Percentiles rank a stretch among this genome's conserved stretches.
Evolutionary conservation across 768 basidiomycete species (phyloP).

Genomic region (Naganishia antarctica): DNA sequence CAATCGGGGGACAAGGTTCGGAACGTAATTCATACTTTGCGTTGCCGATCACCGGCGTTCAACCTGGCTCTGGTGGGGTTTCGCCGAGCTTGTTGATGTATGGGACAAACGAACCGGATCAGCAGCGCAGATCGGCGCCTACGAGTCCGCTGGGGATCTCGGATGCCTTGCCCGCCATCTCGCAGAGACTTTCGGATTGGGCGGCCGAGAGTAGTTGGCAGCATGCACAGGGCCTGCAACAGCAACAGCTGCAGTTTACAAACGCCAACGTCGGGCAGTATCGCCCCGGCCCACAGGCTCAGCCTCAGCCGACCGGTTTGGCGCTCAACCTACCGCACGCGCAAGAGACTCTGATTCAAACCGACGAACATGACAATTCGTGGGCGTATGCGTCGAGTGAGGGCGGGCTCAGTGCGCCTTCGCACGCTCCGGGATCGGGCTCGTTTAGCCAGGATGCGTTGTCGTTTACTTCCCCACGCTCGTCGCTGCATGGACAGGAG

Average conservation of each 20-base stretch:
- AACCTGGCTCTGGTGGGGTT: conserved; percentile 24
- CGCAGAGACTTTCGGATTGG: conserved; percentile 27
- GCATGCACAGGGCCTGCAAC: conserved; percentile 3
- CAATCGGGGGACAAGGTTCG: too few relatives aligned
- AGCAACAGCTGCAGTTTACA: conserved; percentile 11
- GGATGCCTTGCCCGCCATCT: conserved; percentile 26
- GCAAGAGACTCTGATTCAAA: background rate
- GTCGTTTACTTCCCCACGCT: conserved; percentile 7
- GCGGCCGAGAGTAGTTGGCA: conserved; percentile 21
- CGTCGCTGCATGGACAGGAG: conserved; percentile 14
- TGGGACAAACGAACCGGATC: background rate
- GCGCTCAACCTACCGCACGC: conserved; percentile 1
- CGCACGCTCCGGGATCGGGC: conserved; percentile 1
- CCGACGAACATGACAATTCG: background rate
- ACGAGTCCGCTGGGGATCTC: conserved; percentile 18
- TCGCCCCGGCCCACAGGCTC: background rate
- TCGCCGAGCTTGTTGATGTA: conserved; percentile 26
- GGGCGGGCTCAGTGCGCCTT: conserved; percentile 7
- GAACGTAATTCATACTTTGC: background rate
- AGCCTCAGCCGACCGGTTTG: conserved; percentile 15
- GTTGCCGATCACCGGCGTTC: background rate
- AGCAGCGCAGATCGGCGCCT: background rate
- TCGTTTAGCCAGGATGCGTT: conserved; percentile 15
- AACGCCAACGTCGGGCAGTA: too few relatives aligned
- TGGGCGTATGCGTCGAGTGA: conserved; percentile 19